Evolutionary conservation across 176 grass and related monocot genomes (phyloP), one percentile per base, ranked within the genome.

Genomic region (Poa pratensis): DNA sequence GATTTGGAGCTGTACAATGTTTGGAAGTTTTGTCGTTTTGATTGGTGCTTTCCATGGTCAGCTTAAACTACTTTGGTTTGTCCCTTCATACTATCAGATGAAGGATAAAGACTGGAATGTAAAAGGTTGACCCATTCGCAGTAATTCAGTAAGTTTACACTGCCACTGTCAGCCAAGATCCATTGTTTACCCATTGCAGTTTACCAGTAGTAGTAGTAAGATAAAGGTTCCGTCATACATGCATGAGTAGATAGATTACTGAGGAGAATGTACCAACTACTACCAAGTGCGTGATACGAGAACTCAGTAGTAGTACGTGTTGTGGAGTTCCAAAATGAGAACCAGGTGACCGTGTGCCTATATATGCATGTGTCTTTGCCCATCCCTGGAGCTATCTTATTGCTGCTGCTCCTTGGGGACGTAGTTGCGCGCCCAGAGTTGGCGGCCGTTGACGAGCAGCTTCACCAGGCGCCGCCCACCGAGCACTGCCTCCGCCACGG

Each of bases 381-480:
- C 30, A 32, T 32, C 14, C 57, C 7, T 26, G 35, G 53, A 43
- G 76, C 6, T 17, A 14, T 15, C 19, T 60, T 7, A 16, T 3
- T 17, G 40, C 5, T 20, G 40, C 5, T 20, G 77, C 10, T 23
- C 28, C 51, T 91, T 76, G 20, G 88, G 90, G 16, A 92, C 83
- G 63, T 92, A 92, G 64, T 82, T 95, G 68, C 90, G 90, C 78
- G 88, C 93, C 90, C 90, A 89, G 6, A 95, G 28, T 9, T 95
- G 88, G 9, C 90, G 81, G 17, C 93, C 83, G n/a, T 92, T 88
- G 71, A 95, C 85, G 69, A 84, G 8, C 43, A 92, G 89, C 86
- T 92, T 95, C 11, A 82, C 93, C 42, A 90, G 79, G 28, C 28
- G 82, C 53, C 69, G 75, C 13, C 86, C 90, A 30, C 79, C 53